Percentiles rank a stretch among this genome's conserved stretches.
These are phyloP conservation scores for Tirmania nivea DNA, from an alignment of 495 filamentous ascomycete species.

Conservation along the genomic window DNA sequence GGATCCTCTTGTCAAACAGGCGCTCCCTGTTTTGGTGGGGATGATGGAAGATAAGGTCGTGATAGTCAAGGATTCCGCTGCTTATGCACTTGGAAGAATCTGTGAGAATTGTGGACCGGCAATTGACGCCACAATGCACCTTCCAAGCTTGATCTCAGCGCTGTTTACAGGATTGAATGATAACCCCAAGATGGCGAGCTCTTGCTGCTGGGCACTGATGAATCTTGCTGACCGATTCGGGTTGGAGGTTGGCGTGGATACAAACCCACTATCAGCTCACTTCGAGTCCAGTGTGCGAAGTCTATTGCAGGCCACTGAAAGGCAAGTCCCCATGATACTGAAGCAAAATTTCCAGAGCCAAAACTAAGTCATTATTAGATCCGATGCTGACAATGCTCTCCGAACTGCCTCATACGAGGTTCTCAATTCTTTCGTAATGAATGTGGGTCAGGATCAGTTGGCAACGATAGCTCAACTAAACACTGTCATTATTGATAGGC, in stretches of 20 bases:
- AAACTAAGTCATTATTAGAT: conserved; percentile 22
- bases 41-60: conserved; percentile 91
- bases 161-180: conserved; percentile 81
- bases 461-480: conserved; percentile 57
- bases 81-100: conserved; percentile 86
- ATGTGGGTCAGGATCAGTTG: conserved; percentile 69
- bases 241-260: conserved; percentile 36
- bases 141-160: conserved; percentile 60
- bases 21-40: conserved; percentile 62
- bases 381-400: conserved; percentile 74
- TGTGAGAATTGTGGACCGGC: conserved; percentile 75
- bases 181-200: conserved; percentile 89
- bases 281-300: conserved; percentile 81
- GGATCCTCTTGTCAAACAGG: conserved; percentile 84
- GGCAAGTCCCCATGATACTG: conserved; percentile 22
- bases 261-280: conserved; percentile 72
- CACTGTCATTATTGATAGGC: conserved; percentile 62
- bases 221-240: conserved; percentile 91
- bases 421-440: conserved; percentile 75
- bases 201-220: conserved; percentile 98
- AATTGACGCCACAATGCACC: conserved; percentile 61
- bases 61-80: conserved; percentile 89
- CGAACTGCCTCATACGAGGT: conserved; percentile 98
- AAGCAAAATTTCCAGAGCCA: not conserved
- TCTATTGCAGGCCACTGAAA: conserved; percentile 65